Evolutionary conservation across 306 rosid genomes (phyloP), one percentile per base, ranked within the genome.

Genomic region (Corylus heterophylla): DNA sequence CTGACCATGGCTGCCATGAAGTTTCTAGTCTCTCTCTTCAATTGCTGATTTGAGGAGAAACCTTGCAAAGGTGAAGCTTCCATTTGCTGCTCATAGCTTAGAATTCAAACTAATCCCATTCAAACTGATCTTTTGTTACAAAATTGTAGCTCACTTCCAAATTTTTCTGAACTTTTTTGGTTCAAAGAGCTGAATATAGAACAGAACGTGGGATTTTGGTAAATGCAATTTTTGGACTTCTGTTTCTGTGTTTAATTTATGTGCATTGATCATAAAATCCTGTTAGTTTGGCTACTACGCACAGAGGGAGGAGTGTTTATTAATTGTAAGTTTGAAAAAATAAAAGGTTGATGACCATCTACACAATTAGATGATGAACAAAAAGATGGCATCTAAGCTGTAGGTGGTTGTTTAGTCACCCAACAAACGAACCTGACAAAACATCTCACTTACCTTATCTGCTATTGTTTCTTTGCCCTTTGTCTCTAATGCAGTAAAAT

Each of bases 1-100:
- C 64, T 83, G 61, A 50, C 75, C 29, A 17, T 55, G n/a, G 50
- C 73, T 68, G 2, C 69, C 9, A 64, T 50, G 68, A 54, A 77
- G 51, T 44, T 74, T 74, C 20, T 31, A 54, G 48, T 49, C 66
- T 54, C 25, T 49, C 66, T 54, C 25, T 1, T 20, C n/a, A 54
- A 13, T 9, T 9, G 50, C 9, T 39, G 83, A 59, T 48, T 39
- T 39, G 44, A 39, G 44, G 51, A 48, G 2, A 48, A 48, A 8
- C 51, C 51, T 11, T 48, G 51, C 51, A 39, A 5, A 39, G 44
- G 44, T 42, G 45, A 42, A 42, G 45, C 45, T 42, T 42, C 45
- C 45, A 42, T 42, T 42, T 42, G 45, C 45, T 42, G 8, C 45
- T 42, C 45, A 42, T 42, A 42, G 45, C 45, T 42, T 42, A 6